Percentiles rank a stretch among this genome's conserved stretches.
Conservation (phyloP, 2,329 filamentous ascomycete species). For the Aspergillus persii region DNA sequence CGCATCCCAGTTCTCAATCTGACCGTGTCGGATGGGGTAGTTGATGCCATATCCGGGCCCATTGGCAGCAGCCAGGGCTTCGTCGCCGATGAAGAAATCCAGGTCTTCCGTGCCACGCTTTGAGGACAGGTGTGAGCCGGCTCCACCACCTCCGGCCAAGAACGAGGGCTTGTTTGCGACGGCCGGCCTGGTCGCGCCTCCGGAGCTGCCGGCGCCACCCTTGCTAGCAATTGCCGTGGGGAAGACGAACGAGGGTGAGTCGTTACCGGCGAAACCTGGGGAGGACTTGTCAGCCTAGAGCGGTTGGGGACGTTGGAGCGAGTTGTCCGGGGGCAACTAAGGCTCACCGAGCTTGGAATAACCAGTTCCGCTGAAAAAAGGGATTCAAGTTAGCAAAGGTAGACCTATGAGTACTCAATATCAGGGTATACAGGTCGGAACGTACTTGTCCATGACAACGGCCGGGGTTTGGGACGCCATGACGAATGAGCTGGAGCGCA, state of each 20-base stretch:
- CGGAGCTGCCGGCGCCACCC: constrained; percentile 65
- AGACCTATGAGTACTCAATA: constrained; percentile 29
- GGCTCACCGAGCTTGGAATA: constrained; percentile 94
- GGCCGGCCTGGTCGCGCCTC: constrained; percentile 76
- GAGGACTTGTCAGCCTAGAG: constrained; percentile 34
- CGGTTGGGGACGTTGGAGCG: constrained; percentile 8
- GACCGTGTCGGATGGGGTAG: constrained; percentile 95
- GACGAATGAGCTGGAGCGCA: constrained; percentile 24
- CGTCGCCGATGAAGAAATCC: constrained; percentile 98
- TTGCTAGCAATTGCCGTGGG: constrained; percentile 98
- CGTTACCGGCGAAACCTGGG: constrained; percentile 94
- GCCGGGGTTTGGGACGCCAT: constrained; percentile 99
- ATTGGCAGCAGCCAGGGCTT: constrained; percentile 77
- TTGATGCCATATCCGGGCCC: constrained; percentile 95
- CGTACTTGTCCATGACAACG: constrained; percentile 99
- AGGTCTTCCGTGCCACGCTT: constrained; percentile 97
- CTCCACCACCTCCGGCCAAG: constrained; percentile 83
- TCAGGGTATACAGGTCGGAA: constrained; percentile 26
- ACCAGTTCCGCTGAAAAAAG: constrained; percentile 79
- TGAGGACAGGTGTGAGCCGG: constrained; percentile 75
- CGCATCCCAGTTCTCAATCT: constrained; percentile 99
- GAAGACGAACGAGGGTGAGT: constrained; percentile 98
- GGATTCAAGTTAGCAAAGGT: constrained; percentile 39
- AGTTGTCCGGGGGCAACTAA: not conserved
- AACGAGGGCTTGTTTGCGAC: constrained; percentile 95